Evolutionary conservation across 805 yeast species (phyloP), one percentile per base, ranked within the genome.

Genomic region (Hanseniaspora nectarophila): DNA sequence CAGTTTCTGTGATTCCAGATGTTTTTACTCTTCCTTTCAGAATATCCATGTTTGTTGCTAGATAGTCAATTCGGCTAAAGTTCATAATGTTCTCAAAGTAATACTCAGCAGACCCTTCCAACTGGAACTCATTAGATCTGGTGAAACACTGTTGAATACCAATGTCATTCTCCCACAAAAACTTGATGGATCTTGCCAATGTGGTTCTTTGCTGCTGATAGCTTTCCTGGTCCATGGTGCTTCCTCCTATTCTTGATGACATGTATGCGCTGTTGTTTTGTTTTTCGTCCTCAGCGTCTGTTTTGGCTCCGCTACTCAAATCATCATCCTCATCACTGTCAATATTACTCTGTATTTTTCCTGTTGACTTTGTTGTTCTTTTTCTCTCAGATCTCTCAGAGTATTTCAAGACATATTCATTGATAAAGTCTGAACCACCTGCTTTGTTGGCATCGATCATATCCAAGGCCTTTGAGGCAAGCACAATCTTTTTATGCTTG

Each of bases 11-110:
- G 50, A 92, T 87, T 3, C 98, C 98, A 0, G 97, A 89, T 13
- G 98, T 90, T 67, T 90, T 89, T 60, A 92, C 85, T 33, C 98
- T 73, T 4, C 96, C 97, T 60, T 77, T 82, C 57, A 92, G 69
- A 52, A 92, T 88, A 66, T 92, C 98, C 52, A 75, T 78, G 65
- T 90, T 87, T 7, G 79, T 67, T 56, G 95, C 89, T 9, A 74
- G 60, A 63, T 87, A 89, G 54, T 72, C 68, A 0, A 78, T 77
- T 53, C 77, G 71, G 1, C 83, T 78, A 65, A 86, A 82, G 43
- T 78, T 76, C 47, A 62, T 63, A n/a, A 85, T 77, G 57, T 82
- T 77, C 35, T 82, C 82, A 63, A 90, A 87, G 63, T 85, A 89
- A 67, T 83, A 87, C 8, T 78, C 68, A 0, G 95, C 88, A 43